Conservation (phyloP, 306 rosid species). For the Citrullus amarus region DNA sequence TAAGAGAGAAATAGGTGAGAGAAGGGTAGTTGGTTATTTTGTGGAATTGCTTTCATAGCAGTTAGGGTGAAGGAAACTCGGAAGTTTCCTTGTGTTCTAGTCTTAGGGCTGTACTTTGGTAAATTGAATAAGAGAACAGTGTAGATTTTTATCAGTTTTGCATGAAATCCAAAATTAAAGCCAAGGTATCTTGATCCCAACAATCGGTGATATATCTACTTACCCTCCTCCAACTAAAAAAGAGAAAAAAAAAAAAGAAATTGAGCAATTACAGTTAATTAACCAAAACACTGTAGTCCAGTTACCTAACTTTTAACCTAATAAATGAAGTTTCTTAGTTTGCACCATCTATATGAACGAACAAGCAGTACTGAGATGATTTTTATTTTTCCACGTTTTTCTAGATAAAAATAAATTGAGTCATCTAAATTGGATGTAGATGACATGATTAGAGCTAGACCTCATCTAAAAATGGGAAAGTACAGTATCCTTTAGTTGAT, state of each 20-base stretch:
- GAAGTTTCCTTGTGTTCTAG: no score
- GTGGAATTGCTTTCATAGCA: no score
- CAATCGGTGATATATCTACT: not conserved
- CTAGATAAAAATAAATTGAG: not conserved
- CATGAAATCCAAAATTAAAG: not conserved
- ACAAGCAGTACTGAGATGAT: not conserved
- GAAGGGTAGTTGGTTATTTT: no score
- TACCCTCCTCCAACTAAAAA: not conserved
- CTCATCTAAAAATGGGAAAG: not conserved
- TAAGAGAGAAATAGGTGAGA: no score
- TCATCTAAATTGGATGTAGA: not conserved
- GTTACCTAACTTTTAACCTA: not conserved
- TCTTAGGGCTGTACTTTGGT: no score
- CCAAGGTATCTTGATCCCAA: not conserved
- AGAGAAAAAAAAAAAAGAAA: not conserved
- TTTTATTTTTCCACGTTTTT: not conserved
- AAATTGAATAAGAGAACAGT: no score
- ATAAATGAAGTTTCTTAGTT: not conserved
- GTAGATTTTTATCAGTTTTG: not conserved
- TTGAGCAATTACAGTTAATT: not conserved
- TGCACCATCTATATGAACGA: not conserved
- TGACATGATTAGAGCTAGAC: no score
- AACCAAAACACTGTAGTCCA: not conserved
- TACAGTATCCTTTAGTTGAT: not conserved
- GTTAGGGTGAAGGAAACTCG: no score